These are phyloP conservation scores for Calonectria henricotiae DNA, from an alignment of 2,329 filamentous ascomycete species.

Conservation along the genomic window DNA sequence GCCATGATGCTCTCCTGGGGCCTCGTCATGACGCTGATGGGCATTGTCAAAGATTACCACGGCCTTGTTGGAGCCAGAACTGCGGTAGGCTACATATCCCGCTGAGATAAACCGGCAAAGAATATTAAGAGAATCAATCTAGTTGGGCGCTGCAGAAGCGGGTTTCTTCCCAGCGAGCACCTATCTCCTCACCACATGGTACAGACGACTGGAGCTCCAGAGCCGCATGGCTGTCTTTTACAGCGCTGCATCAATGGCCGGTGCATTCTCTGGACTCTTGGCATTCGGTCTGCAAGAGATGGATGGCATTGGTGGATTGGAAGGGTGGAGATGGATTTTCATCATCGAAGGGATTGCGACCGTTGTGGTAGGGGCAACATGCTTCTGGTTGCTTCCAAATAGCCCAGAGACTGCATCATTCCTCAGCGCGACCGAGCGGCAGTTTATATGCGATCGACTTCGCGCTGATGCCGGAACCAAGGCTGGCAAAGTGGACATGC, in stretches of 20 bases:
- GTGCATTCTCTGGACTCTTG: constrained; percentile 30
- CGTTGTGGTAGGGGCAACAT: neutral
- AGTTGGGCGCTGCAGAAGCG: constrained; percentile 22
- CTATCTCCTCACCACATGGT: constrained; percentile 27
- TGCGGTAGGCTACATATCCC: neutral
- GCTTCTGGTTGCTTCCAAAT: constrained; percentile 9
- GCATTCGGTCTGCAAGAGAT: constrained; percentile 27
- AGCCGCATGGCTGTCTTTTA: constrained; percentile 27
- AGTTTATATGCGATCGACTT: constrained; percentile 5
- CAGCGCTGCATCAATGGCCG: constrained; percentile 28
- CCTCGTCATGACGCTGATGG: constrained; percentile 64
- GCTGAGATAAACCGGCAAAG: too few species aligned
- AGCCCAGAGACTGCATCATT: constrained; percentile 22
- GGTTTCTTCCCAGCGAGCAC: constrained; percentile 31
- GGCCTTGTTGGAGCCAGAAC: constrained; percentile 57
- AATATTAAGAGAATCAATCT: neutral
- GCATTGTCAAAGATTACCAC: constrained; percentile 65
- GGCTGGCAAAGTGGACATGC: neutral
- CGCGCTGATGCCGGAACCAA: constrained; percentile 11
- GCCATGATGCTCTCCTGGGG: constrained; percentile 71
- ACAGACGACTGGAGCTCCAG: constrained; percentile 24
- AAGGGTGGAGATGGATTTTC: constrained; percentile 37
- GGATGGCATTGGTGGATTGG: constrained; percentile 23
- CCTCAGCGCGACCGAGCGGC: neutral
- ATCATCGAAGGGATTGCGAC: constrained; percentile 33